phyloP scores from a whole-genome alignment of 2,329 filamentous ascomycete genomes.

The Trichoderma pleuroti region DNA sequence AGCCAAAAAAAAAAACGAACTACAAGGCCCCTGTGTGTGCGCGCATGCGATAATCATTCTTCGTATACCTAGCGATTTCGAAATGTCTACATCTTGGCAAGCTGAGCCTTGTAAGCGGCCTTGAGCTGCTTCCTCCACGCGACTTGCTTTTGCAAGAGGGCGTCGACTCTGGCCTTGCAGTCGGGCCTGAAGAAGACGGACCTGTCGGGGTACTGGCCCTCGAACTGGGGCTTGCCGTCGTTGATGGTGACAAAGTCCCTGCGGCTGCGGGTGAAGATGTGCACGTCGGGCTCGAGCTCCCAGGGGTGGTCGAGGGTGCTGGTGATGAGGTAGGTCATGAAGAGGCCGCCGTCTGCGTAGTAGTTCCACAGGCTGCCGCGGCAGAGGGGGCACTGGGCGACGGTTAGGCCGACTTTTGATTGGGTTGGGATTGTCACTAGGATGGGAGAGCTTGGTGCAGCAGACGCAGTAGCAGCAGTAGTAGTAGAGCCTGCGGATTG shows the following conservation, averaged over 20 bases:
- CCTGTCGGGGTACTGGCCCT: slow-evolving; percentile 34
- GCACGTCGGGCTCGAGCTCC: slow-evolving; percentile 41
- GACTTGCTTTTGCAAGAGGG: slow-evolving; percentile 24
- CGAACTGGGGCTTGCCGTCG: slow-evolving; percentile 36
- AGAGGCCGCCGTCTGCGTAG: slow-evolving; percentile 35
- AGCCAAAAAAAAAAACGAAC: too few relatives aligned
- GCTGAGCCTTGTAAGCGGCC: slow-evolving; percentile 7
- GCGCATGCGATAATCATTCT: neutral
- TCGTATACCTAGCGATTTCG: neutral
- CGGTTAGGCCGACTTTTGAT: slow-evolving; percentile 39
- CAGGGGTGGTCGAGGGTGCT: slow-evolving; percentile 43
- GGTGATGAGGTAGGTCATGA: slow-evolving; percentile 38
- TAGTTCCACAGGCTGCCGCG: slow-evolving; percentile 39
- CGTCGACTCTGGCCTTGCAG: slow-evolving; percentile 30
- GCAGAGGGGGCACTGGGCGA: slow-evolving; percentile 43
- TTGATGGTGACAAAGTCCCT: slow-evolving; percentile 37
- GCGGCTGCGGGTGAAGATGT: slow-evolving; percentile 43
- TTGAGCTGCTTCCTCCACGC: slow-evolving; percentile 17
- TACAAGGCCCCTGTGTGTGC: too few relatives aligned
- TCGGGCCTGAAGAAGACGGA: slow-evolving; percentile 34
- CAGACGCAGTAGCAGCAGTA: neutral
- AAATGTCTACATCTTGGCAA: neutral
- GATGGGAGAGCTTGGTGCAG: slow-evolving; percentile 14
- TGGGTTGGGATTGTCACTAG: slow-evolving; percentile 36
- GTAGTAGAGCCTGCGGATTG: neutral